Base-by-base conservation (phyloP, 768 basidiomycete species). In the Collybia mongolica region DNA sequence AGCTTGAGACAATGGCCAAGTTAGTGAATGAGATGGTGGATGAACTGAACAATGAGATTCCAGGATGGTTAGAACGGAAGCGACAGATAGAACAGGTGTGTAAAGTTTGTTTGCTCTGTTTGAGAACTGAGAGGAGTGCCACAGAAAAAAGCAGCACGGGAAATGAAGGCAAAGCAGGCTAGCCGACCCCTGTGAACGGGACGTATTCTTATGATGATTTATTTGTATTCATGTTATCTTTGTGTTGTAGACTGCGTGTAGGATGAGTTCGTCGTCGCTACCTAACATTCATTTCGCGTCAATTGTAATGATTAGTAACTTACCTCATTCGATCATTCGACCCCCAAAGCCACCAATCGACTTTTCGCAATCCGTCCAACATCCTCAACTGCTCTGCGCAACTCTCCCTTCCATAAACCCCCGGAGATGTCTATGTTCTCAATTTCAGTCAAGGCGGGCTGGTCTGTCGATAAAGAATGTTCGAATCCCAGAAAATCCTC, bases 301-400 rank as follows among this genome's bases (percentile, higher is more conserved):
- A 32, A 9, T 14, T 14, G 32, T 14, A 32, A 12, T 32, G 11
- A 46, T 47, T 41, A 41, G 46, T 22, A 9, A 36, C 51, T 20
- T 57, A 63, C 60, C 58, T 61, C 55, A 65, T 57, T 67, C 64
- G 7, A 72, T 61, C 55, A 65, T 57, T 67, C 64, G 7, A 72
- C 66, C 5, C 72, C 74, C 55, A 86, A 61, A 19, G 74, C 64
- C 26, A 59, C 61, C 61, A 90, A 56, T 50, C 91, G 74, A 59
- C 81, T 84, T 68, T 83, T 82, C 17, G 90, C 93, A 52, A 96
- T 95, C 52, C 62, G 66, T 23, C 87, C 87, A 7, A 95, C 74
- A 60, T 91, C 91, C 29, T 61, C 65, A 20, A 95, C 70, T 0
- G 92, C 93, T 50, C 93, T 78, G 46, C 74, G 67, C 52, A 93